phyloP scores from a whole-genome alignment of 495 filamentous ascomycete genomes.

The Staphylotrichum longicolle region DNA sequence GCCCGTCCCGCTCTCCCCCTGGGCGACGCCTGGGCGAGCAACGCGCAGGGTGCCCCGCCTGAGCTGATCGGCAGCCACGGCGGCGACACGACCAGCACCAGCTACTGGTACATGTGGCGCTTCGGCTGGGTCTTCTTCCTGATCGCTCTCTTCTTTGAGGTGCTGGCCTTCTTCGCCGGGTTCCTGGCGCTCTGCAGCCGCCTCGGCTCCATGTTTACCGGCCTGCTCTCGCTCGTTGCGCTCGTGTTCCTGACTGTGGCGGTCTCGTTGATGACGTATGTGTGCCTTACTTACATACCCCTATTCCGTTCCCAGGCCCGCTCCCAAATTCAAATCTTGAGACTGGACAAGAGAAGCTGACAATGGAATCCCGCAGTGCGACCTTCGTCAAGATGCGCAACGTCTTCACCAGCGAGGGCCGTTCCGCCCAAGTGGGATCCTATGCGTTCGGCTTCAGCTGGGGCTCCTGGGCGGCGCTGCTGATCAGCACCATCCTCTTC shows the following conservation, averaged over 20 bases:
- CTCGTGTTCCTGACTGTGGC: conserved; percentile 48
- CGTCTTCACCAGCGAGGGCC: conserved; percentile 58
- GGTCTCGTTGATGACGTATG: conserved; percentile 54
- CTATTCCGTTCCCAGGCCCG: no score
- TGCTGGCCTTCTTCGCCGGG: conserved; percentile 53
- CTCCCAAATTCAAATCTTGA: no score
- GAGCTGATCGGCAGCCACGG: conserved; percentile 45
- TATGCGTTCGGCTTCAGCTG: conserved; percentile 87
- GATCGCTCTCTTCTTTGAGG: conserved; percentile 63
- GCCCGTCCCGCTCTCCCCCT: conserved; percentile 46
- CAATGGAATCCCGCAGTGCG: conserved; percentile 30
- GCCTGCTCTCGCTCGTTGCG: conserved; percentile 37
- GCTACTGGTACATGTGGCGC: conserved; percentile 57
- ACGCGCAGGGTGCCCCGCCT: conserved; percentile 40
- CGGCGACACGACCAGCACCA: conserved; percentile 46
- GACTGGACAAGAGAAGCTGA: no score
- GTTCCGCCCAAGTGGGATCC: conserved; percentile 59
- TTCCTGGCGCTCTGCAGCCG: conserved; percentile 51
- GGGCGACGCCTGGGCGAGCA: conserved; percentile 50
- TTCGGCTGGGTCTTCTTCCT: conserved; percentile 74
- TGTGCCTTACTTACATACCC: conserved; percentile 1
- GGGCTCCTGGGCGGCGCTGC: conserved; percentile 66
- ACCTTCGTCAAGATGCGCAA: conserved; percentile 76
- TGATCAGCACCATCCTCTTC: conserved; percentile 70
- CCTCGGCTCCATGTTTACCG: conserved; percentile 47